Conservation (phyloP, 148 eudicot genomes). For the Rhododendron ovatum region DNA sequence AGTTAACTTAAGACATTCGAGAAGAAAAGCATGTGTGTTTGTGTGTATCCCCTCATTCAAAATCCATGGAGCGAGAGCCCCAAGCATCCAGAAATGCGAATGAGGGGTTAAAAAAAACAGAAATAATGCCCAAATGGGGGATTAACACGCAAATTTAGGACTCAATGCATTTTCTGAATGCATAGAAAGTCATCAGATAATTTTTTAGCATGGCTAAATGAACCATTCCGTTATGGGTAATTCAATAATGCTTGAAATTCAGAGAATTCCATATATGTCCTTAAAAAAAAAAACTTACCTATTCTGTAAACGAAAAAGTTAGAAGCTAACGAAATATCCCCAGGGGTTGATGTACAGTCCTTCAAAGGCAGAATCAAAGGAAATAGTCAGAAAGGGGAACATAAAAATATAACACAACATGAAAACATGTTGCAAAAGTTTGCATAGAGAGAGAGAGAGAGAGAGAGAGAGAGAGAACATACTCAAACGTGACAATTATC, state of each 20-base stretch:
- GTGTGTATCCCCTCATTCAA: too few relatives aligned
- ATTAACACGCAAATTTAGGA: background rate
- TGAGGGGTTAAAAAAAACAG: background rate
- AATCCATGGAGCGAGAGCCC: too few relatives aligned
- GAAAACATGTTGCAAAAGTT: background rate
- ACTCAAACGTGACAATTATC: conserved; percentile 20
- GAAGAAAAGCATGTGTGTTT: background rate
- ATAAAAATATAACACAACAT: background rate
- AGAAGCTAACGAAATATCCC: background rate
- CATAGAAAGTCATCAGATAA: background rate
- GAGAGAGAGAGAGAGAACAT: conserved; percentile 13
- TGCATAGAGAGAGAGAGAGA: background rate
- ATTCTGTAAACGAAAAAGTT: background rate
- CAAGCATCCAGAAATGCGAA: background rate
- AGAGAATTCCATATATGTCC: background rate
- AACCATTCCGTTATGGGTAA: background rate
- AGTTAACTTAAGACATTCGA: too few relatives aligned
- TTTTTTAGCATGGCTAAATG: background rate
- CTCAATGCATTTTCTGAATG: background rate
- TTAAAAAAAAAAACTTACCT: background rate
- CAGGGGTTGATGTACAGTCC: background rate
- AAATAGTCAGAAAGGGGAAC: background rate
- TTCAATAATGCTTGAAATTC: background rate
- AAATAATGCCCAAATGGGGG: background rate
- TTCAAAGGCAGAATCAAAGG: background rate